phyloP scores from a whole-genome alignment of 192 early-diverging fungal genomes.

The Coemansia umbellata region DNA sequence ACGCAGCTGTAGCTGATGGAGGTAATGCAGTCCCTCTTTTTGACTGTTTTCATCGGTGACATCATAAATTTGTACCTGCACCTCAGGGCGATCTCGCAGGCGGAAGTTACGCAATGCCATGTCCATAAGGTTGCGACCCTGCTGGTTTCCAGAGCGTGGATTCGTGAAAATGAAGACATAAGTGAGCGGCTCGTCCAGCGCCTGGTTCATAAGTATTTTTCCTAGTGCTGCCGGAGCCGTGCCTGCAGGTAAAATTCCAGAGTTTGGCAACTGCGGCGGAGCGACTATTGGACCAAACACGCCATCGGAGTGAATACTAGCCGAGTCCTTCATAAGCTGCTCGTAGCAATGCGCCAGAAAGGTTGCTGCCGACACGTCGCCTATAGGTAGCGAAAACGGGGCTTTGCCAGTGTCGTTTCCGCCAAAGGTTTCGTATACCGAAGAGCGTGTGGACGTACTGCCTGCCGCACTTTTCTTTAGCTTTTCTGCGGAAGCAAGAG shows the following conservation, averaged over 20 bases:
- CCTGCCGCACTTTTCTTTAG: background rate
- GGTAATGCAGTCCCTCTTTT: slow-evolving; percentile 54
- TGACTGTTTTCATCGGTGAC: slow-evolving; percentile 59
- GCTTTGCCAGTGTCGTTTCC: slow-evolving; percentile 18
- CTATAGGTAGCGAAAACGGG: slow-evolving; percentile 27
- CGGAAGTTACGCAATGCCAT: slow-evolving; percentile 66
- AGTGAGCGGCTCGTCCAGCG: slow-evolving; percentile 50
- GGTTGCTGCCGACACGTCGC: slow-evolving; percentile 24
- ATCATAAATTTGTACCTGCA: slow-evolving; percentile 73
- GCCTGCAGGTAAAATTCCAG: background rate
- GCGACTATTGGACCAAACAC: background rate
- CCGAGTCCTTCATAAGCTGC: slow-evolving; percentile 35
- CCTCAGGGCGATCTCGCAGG: slow-evolving; percentile 56
- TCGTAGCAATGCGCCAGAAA: slow-evolving; percentile 46
- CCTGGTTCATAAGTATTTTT: slow-evolving; percentile 2
- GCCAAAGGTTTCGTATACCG: slow-evolving; percentile 12
- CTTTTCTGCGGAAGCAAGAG: background rate
- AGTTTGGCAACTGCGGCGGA: slow-evolving; percentile 4
- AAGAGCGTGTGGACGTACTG: slow-evolving; percentile 7
- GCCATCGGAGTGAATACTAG: slow-evolving; percentile 8
- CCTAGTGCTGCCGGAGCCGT: slow-evolving; percentile 10
- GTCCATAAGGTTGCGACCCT: slow-evolving; percentile 57
- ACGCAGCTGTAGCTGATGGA: slow-evolving; percentile 53
- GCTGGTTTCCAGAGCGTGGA: slow-evolving; percentile 68
- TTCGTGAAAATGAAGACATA: slow-evolving; percentile 76